Evolutionary conservation across 2,329 filamentous ascomycete genomes (phyloP).

Genomic region (Coccinonectria pachysandricola): DNA sequence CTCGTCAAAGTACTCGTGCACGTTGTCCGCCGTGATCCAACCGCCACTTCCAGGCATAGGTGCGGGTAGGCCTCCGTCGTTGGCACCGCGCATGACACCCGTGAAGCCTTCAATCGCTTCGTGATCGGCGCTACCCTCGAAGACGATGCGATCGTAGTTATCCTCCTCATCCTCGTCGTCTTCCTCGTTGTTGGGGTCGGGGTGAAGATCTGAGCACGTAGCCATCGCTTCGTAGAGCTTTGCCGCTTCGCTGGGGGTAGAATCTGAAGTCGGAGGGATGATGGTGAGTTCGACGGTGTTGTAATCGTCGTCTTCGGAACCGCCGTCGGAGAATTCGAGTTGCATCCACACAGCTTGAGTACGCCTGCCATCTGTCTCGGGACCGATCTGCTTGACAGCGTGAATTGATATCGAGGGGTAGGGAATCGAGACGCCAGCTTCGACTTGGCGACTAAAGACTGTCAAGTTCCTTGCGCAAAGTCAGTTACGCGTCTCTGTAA

Average conservation of each 20-base stretch:
- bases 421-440: constrained; percentile 56
- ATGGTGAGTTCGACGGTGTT: constrained; percentile 59
- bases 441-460: constrained; percentile 49
- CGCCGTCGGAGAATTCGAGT: constrained; percentile 51
- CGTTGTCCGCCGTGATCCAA: constrained; percentile 89
- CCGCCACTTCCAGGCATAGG: constrained; percentile 64
- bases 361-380: constrained; percentile 26
- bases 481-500: too few species aligned
- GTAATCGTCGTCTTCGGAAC: constrained; percentile 52
- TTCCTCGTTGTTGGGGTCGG: constrained; percentile 52
- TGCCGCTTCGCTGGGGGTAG: constrained; percentile 16
- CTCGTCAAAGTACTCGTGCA: constrained; percentile 71
- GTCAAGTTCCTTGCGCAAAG: constrained; percentile 45
- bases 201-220: constrained; percentile 65
- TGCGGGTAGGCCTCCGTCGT: constrained; percentile 46
- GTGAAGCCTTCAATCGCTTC: constrained; percentile 47
- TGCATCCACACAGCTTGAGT: constrained; percentile 54
- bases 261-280: constrained; percentile 34
- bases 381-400: constrained; percentile 52
- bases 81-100: constrained; percentile 40
- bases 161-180: constrained; percentile 50
- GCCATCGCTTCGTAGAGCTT: constrained; percentile 60
- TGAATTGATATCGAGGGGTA: constrained; percentile 69
- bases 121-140: constrained; percentile 40
- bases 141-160: constrained; percentile 43